phyloP scores from a whole-genome alignment of 192 early-diverging fungal genomes.

The Backusella tuberculispora region DNA sequence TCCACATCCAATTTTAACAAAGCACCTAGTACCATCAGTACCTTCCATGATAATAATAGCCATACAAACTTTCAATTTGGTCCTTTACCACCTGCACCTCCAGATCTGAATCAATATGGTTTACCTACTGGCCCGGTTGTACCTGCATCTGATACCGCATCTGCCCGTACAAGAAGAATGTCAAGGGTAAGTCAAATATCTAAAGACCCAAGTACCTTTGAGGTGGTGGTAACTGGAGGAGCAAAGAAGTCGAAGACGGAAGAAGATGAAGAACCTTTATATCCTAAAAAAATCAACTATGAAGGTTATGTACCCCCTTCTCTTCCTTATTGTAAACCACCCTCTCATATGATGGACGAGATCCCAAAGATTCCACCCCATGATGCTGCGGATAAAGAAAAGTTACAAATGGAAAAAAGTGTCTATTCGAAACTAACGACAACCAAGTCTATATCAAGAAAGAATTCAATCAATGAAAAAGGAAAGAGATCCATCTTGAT shows the following conservation, averaged over 20 bases:
- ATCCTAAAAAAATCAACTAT: slow-evolving; percentile 4
- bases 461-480: not conserved
- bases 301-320: not conserved
- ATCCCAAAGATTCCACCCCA: no score
- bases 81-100: not conserved
- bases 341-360: no score
- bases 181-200: not conserved
- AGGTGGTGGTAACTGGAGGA: not conserved
- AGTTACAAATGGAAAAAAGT: no score
- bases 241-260: no score
- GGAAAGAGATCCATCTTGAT: not conserved
- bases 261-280: not conserved
- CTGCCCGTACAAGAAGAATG: not conserved
- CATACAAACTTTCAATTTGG: not conserved
- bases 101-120: not conserved
- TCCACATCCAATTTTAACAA: not conserved
- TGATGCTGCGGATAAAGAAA: no score
- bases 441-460: not conserved
- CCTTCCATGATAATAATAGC: not conserved
- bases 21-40: not conserved
- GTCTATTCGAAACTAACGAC: not conserved
- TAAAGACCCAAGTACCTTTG: not conserved
- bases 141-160: not conserved
- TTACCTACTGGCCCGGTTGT: not conserved
- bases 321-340: not conserved